These are phyloP conservation scores for Suhomyces emberorum DNA, from an alignment of 805 yeast genomes.

Conservation along the genomic window DNA sequence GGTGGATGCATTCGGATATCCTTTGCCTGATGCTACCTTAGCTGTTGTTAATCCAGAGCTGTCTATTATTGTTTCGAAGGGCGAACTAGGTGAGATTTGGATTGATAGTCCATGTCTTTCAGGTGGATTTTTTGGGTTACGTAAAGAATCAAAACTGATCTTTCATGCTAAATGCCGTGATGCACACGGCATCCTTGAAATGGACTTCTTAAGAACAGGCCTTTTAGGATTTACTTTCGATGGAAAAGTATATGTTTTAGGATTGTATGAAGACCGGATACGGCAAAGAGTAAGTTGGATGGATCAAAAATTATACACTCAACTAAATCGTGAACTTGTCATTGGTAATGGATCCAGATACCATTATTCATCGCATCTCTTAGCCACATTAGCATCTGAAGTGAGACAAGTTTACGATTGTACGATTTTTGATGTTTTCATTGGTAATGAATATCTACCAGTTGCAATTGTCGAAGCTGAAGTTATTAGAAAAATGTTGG, in stretches of 20 bases:
- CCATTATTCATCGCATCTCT: conserved; percentile 83
- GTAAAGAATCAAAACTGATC: conserved; percentile 63
- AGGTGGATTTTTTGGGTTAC: conserved; percentile 81
- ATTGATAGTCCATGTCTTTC: conserved; percentile 90
- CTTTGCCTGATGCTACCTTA: conserved; percentile 88
- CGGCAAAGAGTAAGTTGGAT: conserved; percentile 71
- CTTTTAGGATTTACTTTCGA: conserved; percentile 81
- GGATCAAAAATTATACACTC: conserved; percentile 43
- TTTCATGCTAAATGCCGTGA: conserved; percentile 82
- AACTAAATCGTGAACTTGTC: conserved; percentile 28
- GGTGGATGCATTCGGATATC: conserved; percentile 91
- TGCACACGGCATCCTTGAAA: conserved; percentile 63
- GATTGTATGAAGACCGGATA: conserved; percentile 87
- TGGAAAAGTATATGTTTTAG: conserved; percentile 85
- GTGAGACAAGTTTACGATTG: conserved; percentile 84
- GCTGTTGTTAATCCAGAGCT: conserved; percentile 96
- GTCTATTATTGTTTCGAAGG: conserved; percentile 62
- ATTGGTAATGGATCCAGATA: conserved; percentile 48
- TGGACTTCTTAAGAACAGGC: conserved; percentile 87
- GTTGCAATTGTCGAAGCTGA: conserved; percentile 81
- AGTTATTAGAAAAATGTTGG: conserved; percentile 35
- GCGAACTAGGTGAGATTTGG: conserved; percentile 95
- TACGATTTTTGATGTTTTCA: conserved; percentile 80
- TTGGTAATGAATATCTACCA: conserved; percentile 78
- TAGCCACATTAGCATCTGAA: conserved; percentile 77